Conservation (phyloP, 2,329 filamentous ascomycete genomes). For the Talaromyces pinophilus region DNA sequence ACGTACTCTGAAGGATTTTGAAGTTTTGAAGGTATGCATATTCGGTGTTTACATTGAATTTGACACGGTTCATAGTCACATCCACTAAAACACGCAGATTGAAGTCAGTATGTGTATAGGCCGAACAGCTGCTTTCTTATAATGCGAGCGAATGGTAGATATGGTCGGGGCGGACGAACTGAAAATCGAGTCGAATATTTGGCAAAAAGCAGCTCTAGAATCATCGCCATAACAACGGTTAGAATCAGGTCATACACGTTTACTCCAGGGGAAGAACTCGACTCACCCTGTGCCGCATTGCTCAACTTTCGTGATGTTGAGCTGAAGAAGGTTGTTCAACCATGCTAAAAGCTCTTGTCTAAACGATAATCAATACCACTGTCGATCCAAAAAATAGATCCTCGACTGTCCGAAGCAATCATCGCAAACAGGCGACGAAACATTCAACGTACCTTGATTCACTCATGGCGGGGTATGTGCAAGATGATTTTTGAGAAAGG, state of each 20-base stretch:
- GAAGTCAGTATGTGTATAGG: neutral
- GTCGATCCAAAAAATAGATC: neutral
- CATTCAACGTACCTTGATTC: constrained; percentile 60
- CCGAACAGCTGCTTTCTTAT: neutral
- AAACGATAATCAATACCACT: constrained; percentile 22
- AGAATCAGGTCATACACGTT: constrained; percentile 29
- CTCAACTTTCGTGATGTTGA: constrained; percentile 98
- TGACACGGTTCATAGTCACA: constrained; percentile 91
- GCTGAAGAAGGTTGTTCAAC: constrained; percentile 95
- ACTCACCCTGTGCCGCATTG: constrained; percentile 94
- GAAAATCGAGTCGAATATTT: constrained; percentile 98
- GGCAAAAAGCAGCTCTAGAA: constrained; percentile 84
- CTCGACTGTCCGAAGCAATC: neutral
- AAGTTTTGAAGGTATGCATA: constrained; percentile 98
- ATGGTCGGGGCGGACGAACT: constrained; percentile 49
- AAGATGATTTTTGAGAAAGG: constrained; percentile 17
- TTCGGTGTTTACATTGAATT: constrained; percentile 97
- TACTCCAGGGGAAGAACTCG: neutral
- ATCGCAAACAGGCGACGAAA: constrained; percentile 21
- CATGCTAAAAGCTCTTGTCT: constrained; percentile 96
- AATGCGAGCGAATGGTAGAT: neutral
- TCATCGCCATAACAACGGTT: constrained; percentile 24
- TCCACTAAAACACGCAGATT: constrained; percentile 60
- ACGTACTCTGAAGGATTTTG: constrained; percentile 91
- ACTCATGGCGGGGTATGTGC: constrained; percentile 56